phyloP scores from a whole-genome alignment of 1,139 yeast species.

The Hanseniaspora uvarum region DNA sequence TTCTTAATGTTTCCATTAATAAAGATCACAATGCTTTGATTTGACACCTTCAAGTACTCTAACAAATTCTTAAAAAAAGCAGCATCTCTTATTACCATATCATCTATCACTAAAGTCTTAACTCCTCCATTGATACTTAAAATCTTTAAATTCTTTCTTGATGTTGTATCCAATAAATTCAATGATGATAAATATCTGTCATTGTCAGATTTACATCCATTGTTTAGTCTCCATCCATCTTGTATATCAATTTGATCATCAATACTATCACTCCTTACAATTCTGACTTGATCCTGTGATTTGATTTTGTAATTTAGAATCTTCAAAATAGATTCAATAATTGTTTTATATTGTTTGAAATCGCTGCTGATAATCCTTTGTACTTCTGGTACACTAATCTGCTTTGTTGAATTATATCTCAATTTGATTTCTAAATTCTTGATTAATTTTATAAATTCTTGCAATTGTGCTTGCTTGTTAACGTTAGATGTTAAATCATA shows the following conservation, averaged over 20 bases:
- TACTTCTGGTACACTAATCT: slow-evolving; percentile 1
- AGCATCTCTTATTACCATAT: slow-evolving; percentile 24
- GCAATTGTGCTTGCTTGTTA: not conserved
- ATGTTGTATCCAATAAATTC: slow-evolving; percentile 19
- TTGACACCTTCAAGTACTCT: slow-evolving; percentile 24
- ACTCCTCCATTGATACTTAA: slow-evolving; percentile 24
- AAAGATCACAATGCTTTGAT: slow-evolving; percentile 25
- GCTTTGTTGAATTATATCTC: not conserved
- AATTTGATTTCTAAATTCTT: slow-evolving; percentile 11
- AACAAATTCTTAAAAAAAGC: slow-evolving; percentile 27
- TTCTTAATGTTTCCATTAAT: slow-evolving; percentile 27
- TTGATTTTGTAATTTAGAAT: slow-evolving; percentile 25
- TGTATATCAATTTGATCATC: slow-evolving; percentile 27
- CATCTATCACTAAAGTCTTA: slow-evolving; percentile 27
- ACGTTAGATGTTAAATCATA: slow-evolving; percentile 1
- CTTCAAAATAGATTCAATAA: slow-evolving; percentile 21
- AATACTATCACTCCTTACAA: slow-evolving; percentile 25
- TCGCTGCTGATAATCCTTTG: not conserved
- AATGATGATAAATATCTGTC: slow-evolving; percentile 28
- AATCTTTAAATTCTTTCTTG: slow-evolving; percentile 23
- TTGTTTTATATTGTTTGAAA: slow-evolving; percentile 7
- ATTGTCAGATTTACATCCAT: slow-evolving; percentile 26
- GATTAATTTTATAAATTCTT: slow-evolving; percentile 5
- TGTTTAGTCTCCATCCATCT: slow-evolving; percentile 28
- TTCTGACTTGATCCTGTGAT: slow-evolving; percentile 28